Base-by-base conservation (phyloP, 2,329 filamentous ascomycete species). In the Penicillium capsulatum region DNA sequence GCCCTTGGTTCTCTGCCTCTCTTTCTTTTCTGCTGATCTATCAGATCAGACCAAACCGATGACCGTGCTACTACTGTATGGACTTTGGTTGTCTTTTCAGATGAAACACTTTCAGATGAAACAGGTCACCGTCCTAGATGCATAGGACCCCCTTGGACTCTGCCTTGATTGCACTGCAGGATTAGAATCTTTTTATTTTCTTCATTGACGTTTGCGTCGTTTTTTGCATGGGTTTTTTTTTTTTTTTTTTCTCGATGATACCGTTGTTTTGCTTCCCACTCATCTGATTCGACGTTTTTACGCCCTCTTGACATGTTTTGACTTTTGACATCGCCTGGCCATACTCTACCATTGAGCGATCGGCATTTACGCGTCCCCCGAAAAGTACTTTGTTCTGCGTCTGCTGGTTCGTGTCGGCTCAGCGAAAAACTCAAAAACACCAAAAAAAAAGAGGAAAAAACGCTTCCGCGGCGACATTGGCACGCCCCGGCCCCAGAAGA, bases 351-450 rank as follows among this genome's bases (percentile, higher is more conserved):
- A 47, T 57, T 61, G 58, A 59, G 57, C 55, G 54, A 59, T 56
- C 55, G 55, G 57, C 57, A 60, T 42, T 42, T 41, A 22, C 45
- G 46, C 47, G 44, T 53, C 48, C 36, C 31, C 46, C 49, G 50
- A 63, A 62, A 64, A 63, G 59, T 60, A 54, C 47, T 50, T 45
- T 53, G 51, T 55, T 53, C 57, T 54, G 53, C 51, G 42, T 53
- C 44, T 53, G 48, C 54, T 58, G 46, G 39, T 54, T 51, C 43
- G 43, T 48, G 45, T 50, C 44, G 47, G 47, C 43, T 45, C 45
- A 48, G 52, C 51, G 47, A 53, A 54, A 54, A 47, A 31, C 36
- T 48, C 47, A 44, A 51, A 54, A 58, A 61, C 53, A 53, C 51
- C 42, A 55, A 50, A 55, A 54, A 55, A 54, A 57, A 58, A 57